Evolutionary conservation across 768 basidiomycete species (phyloP).

Genomic region (Trametes elegans): DNA sequence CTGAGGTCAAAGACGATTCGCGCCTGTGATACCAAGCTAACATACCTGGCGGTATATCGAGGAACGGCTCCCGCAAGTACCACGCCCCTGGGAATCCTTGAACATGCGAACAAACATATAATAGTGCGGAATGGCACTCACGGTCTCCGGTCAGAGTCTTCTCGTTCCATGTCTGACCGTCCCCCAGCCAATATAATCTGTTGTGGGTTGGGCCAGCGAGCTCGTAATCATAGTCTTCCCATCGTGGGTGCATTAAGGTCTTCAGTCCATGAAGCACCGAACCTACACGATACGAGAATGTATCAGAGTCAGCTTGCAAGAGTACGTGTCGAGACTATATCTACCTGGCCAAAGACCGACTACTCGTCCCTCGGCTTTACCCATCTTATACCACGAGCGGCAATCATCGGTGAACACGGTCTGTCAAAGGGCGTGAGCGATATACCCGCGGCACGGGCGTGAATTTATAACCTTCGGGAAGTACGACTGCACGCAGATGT

Average conservation of each 20-base stretch:
- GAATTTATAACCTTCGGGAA: constrained; percentile 42
- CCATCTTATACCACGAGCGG: constrained; percentile 60
- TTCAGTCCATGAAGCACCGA: constrained; percentile 47
- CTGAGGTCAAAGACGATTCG: too few species aligned
- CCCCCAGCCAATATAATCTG: constrained; percentile 56
- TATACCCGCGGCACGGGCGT: not conserved
- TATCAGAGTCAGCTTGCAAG: not conserved
- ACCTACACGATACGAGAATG: constrained; percentile 34
- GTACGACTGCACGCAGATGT: constrained; percentile 35
- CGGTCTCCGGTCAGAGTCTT: constrained; percentile 36
- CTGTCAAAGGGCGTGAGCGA: constrained; percentile 28
- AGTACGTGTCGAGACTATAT: constrained; percentile 5
- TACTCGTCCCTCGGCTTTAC: constrained; percentile 53
- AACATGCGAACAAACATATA: not conserved
- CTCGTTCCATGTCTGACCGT: constrained; percentile 54
- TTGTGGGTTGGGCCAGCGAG: constrained; percentile 42
- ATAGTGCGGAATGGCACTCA: not conserved
- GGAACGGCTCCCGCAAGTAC: constrained; percentile 21
- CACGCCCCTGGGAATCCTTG: constrained; percentile 12
- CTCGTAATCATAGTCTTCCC: constrained; percentile 62
- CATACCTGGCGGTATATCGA: constrained; percentile 22
- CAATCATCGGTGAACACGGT: constrained; percentile 59
- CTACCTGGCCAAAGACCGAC: constrained; percentile 58
- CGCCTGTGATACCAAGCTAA: too few species aligned
- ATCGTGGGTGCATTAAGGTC: constrained; percentile 50